Base-by-base conservation (phyloP, 139 green algal genomes). In the Micractinium conductrix region DNA sequence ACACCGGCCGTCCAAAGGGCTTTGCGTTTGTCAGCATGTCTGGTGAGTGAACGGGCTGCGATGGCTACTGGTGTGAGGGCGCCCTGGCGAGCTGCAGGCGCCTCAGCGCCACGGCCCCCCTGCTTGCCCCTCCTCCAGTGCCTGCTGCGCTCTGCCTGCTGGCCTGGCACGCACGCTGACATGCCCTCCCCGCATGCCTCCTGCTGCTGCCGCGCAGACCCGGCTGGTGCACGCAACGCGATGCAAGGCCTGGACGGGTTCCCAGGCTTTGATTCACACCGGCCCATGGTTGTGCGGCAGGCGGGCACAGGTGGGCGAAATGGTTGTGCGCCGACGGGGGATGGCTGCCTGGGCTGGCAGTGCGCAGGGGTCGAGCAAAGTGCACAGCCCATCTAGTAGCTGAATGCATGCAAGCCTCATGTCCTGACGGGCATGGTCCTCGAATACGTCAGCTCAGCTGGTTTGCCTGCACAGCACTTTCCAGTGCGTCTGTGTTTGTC, bases 21-120 rank as follows among this genome's bases (percentile, higher is more conserved):
- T 95, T 91, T 63, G 92, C 81, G 22, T 95, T 95, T 67, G 89
- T 94, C 5, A 90, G 87, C 50, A 92, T 94, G 90, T 84, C 80
- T 80, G 80, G 80, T 48, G 21, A 48, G 60, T 28, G 26, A 4
- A 14, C 10, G 48, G 48, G 48, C 6, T 62, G 53, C 19, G 53
- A 19, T 30, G 53, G 53, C 53, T 30, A 21, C 53, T 30, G 8
- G 48, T 58, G 44, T 81, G 43, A 42, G 79, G 58, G 85, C 42
- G 21, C 28, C 2, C 42, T 26, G 26, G n/a, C 80, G 60, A 43
- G 30, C 22, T 69, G 37, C 17, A 24, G 3, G 40, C 44, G 17
- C 28, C 74, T 87, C 43, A 63, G n/a, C n/a, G n/a, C n/a, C n/a
- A n/a, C n/a, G n/a, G n/a, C n/a, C n/a, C n/a, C n/a, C n/a, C n/a